Base-by-base conservation (phyloP, 2,329 filamentous ascomycete species). In the Xylariaceae sp. region DNA sequence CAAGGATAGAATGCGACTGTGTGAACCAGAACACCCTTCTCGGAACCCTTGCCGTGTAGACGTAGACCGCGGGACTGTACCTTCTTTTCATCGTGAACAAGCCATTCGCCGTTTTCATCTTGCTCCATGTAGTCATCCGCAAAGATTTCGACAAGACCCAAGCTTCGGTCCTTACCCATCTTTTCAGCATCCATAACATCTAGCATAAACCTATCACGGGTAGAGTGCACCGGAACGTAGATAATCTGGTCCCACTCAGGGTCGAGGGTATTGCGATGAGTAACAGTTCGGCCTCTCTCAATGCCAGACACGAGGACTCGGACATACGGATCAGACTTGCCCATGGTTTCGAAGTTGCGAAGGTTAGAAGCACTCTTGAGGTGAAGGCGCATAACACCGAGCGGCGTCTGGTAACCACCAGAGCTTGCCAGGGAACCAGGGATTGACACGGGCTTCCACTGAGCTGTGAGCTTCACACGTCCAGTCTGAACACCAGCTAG, bases 101-200 rank as follows among this genome's bases (percentile, higher is more conserved):
- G 74, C 69, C 90, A 97, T 69, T 95, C 90, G 59, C 92, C 94
- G 65, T 82, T 84, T 39, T 92, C 88, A 53, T 84, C 86, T 72
- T 96, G 86, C 4, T 77, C 76, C 63, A 97, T 83, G 72, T 90
- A 97, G 63, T 97, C 90, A 15, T 86, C 80, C 7, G 88, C 87
- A 55, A 83, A 80, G 30, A 97, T 75, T 66, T 97, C 92, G 15
- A 94, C 77, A 57, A 88, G 81, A 55, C 94, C 94, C 39, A 99
- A 82, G 48, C 89, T 89, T 58, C 94, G 88, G 73, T 99, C 94
- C 72, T 92, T 94, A 68, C 90, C 90, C 70, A 97, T 82, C 67
- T 87, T 92, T 75, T 99, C 94, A 62, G 94, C 86, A 68, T 99
- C 94, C 93, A 99, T 96, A 65, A 97, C 92, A 73, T 99, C 94